Base-by-base conservation (phyloP, 2,329 filamentous ascomycete species). In the Botrytis pseudocinerea region DNA sequence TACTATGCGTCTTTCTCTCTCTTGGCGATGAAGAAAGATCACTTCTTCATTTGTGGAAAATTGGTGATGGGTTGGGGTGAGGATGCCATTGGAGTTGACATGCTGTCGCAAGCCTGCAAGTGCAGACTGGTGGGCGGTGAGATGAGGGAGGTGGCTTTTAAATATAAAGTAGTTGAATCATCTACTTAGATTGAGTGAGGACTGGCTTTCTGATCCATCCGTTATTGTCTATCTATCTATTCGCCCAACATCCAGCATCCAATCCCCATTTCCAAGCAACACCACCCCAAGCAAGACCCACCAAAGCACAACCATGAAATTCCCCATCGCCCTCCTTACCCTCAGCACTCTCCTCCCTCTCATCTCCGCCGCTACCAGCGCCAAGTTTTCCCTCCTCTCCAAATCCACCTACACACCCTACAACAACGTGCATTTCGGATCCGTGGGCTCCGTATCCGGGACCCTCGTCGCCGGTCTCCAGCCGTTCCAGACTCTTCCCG, bases 351-450 rank as follows among this genome's bases (percentile, higher is more conserved):
- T 60, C 51, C 18, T 35, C 16, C 38, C 51, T 54, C 38, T 44
- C 28, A 35, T n/a, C 32, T 10, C n/a, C 14, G 48, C 35, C 35
- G 35, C 7, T 22, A 69, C 65, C 7, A 28, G 35, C 25, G 35
- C 65, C 35, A 59, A 69, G 32, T 69, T 60, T 38, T 44, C 51
- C 35, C 51, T 69, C 38, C 38, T 69, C 51, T 60, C 66, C 18
- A 44, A 59, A 42, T 69, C 35, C n/a, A 59, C 51, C 25, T 69
- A 69, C 54, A 35, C 18, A 4, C 14, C 66, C 16, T 69, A 61
- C 40, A 69, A 69, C 54, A 69, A 46, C 40, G 18, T 46, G 10
- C 66, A 46, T 7, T 61, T 69, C 40, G n/a, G 54, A 2, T 32
- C 38, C 5, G 40, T 69, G 16, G 40, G 51, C 8, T 44, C 35